phyloP scores from a whole-genome alignment of 768 basidiomycete species.

The Termitomyces sp. region DNA sequence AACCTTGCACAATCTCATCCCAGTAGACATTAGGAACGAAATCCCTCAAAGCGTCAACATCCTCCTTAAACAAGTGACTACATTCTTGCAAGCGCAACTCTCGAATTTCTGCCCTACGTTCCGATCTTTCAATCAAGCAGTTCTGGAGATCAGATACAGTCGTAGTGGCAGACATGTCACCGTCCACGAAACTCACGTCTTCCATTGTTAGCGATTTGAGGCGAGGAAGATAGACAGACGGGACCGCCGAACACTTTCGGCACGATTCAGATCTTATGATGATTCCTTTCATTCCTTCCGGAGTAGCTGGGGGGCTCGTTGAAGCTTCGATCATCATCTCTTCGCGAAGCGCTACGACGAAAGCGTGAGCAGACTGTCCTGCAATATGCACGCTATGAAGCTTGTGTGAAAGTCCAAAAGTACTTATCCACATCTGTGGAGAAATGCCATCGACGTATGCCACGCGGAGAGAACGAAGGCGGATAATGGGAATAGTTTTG shows the following conservation, averaged over 20 bases:
- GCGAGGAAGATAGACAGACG: constrained; percentile 21
- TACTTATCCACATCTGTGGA: constrained; percentile 17
- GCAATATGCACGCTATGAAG: constrained; percentile 19
- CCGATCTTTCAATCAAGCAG: constrained; percentile 25
- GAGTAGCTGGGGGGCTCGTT: constrained; percentile 1
- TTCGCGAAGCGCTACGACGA: constrained; percentile 22
- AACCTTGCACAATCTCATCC: constrained; percentile 25
- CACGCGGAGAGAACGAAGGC: constrained; percentile 21
- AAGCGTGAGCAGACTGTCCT: constrained; percentile 15
- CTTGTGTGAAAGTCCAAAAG: constrained; percentile 23
- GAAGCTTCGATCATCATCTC: constrained; percentile 9
- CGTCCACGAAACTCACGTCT: constrained; percentile 17
- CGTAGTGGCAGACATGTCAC: not conserved
- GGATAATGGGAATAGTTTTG: constrained; percentile 17
- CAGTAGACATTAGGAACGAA: constrained; percentile 28
- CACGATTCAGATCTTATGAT: constrained; percentile 11
- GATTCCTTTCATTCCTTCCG: constrained; percentile 9
- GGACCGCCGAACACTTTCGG: constrained; percentile 8
- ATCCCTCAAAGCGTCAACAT: constrained; percentile 21
- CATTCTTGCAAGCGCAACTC: constrained; percentile 24
- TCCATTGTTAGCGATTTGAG: constrained; percentile 21
- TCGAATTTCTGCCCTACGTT: constrained; percentile 23
- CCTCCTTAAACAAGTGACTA: constrained; percentile 12
- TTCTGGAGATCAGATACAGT: constrained; percentile 12
- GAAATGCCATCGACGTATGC: constrained; percentile 14